Conservation (phyloP, 1,284 basidiomycete species). For the Mycena sp. region DNA sequence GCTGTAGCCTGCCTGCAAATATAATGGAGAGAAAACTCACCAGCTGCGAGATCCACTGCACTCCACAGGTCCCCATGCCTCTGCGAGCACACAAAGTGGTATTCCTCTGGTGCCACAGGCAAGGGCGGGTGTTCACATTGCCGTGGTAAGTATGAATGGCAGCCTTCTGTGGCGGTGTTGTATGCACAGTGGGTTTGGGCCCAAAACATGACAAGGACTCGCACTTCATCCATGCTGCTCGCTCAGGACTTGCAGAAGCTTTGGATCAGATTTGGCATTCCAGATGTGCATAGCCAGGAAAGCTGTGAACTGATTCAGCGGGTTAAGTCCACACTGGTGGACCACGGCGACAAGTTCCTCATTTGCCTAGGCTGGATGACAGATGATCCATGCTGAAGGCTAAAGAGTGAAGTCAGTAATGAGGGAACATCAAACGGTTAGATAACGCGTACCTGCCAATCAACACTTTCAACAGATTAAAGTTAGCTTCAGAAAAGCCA, state of each 20-base stretch:
- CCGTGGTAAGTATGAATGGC: no score
- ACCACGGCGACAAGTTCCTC: slow-evolving; percentile 66
- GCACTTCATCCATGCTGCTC: slow-evolving; percentile 60
- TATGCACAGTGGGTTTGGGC: no score
- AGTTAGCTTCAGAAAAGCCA: slow-evolving; percentile 91
- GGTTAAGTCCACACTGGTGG: slow-evolving; percentile 58
- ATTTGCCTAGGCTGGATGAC: slow-evolving; percentile 62
- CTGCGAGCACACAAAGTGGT: no score
- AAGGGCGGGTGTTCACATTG: no score
- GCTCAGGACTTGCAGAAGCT: slow-evolving; percentile 57
- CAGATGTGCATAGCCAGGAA: slow-evolving; percentile 61
- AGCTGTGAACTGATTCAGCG: slow-evolving; percentile 63
- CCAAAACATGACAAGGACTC: no score
- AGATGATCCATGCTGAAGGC: slow-evolving; percentile 63
- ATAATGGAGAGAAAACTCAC: no score
- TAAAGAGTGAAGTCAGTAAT: slow-evolving; percentile 55
- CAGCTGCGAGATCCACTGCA: no score
- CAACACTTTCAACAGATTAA: slow-evolving; percentile 45
- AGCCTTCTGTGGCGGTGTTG: no score
- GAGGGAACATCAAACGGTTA: slow-evolving; percentile 22
- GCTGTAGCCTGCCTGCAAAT: no score
- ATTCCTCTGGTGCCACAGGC: no score
- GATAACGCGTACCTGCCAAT: slow-evolving; percentile 29
- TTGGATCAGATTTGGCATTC: slow-evolving; percentile 57
- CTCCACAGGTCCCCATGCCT: no score